These are phyloP conservation scores for Nelumbo lutea DNA, from an alignment of 164 flowering plant genomes.

Conservation along the genomic window DNA sequence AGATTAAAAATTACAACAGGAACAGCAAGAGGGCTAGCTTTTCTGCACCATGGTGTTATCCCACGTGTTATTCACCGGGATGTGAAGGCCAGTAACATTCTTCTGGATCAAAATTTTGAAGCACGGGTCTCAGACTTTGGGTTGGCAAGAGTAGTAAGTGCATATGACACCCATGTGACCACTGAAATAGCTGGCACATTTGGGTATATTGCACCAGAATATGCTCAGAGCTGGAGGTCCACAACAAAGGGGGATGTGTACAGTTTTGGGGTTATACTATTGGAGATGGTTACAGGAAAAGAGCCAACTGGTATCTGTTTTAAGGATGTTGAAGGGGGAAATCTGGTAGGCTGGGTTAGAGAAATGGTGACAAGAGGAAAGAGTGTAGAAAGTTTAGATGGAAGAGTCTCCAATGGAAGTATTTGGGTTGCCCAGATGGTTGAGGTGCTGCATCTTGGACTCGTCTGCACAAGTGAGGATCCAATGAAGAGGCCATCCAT, in stretches of 20 bases:
- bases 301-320: conserved; percentile 10
- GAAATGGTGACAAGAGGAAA: conserved; percentile 2
- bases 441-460: conserved; percentile 8
- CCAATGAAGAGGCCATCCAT: conserved; percentile 13
- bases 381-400: conserved; percentile 5
- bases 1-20: conserved; percentile 8
- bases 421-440: conserved; percentile 9
- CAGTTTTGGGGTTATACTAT: neutral
- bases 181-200: too few species aligned
- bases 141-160: too few species aligned
- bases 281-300: conserved; percentile 15
- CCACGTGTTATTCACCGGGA: too few species aligned
- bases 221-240: too few species aligned
- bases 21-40: conserved; percentile 1
- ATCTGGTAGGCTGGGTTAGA: conserved; percentile 17
- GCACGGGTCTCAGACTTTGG: too few species aligned
- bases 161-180: too few species aligned
- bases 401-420: conserved; percentile 1
- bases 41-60: too few species aligned
- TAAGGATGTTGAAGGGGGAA: conserved; percentile 10
- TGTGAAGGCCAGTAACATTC: too few species aligned
- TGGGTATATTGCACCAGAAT: too few species aligned
- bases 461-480: conserved; percentile 10
- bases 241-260: neutral
- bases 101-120: too few species aligned